Conservation (phyloP, 148 eudicot species). For the Persicaria tinctoria region DNA sequence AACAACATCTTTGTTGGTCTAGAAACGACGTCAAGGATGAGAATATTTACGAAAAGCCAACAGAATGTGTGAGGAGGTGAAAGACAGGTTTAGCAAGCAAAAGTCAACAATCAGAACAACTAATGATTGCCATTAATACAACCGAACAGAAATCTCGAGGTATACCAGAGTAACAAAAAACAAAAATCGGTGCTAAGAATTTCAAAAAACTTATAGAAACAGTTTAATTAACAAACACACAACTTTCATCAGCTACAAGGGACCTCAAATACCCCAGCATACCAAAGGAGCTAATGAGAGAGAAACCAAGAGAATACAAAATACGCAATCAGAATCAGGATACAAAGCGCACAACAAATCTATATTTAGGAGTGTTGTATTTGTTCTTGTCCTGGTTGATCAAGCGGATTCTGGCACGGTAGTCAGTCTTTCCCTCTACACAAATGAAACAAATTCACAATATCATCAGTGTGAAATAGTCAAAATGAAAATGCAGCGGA, state of each 20-base stretch:
- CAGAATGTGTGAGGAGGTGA: no score
- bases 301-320: no score
- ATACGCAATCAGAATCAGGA: slow-evolving; percentile 16
- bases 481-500: background rate
- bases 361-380: slow-evolving; percentile 8
- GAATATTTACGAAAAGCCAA: background rate
- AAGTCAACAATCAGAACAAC: no score
- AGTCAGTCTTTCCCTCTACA: slow-evolving; percentile 60
- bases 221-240: background rate
- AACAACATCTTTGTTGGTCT: slow-evolving; percentile 65
- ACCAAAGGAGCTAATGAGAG: no score
- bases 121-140: no score
- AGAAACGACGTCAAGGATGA: slow-evolving; percentile 24
- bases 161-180: no score
- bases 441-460: background rate
- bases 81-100: no score
- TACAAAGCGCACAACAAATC: no score
- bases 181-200: no score
- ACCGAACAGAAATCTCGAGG: no score
- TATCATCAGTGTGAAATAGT: background rate
- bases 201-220: no score
- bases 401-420: slow-evolving; percentile 69
- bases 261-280: slow-evolving; percentile 22
- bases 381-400: slow-evolving; percentile 87
- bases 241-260: slow-evolving; percentile 40